Base-by-base conservation (phyloP, 2,329 filamentous ascomycete species). In the Beauveria sp. region DNA sequence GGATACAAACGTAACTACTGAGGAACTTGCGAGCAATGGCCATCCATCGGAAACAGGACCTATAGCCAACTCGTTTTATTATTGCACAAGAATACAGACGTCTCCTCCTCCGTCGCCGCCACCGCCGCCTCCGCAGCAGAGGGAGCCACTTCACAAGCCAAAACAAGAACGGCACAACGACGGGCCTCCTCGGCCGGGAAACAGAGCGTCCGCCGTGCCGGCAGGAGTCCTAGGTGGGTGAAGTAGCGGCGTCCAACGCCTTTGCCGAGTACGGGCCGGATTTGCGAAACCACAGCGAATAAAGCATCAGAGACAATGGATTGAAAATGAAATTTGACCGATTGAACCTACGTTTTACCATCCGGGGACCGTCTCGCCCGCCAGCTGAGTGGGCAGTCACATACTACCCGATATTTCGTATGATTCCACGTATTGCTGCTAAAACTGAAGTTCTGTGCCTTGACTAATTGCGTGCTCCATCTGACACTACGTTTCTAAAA, bases 181-280 rank as follows among this genome's bases (percentile, higher is more conserved):
- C n/a, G n/a, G 44, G 22, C 10, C n/a, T 51, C 47, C 24, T 58
- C 37, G 55, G 34, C 24, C 55, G 20, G 55, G 46, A 12, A 30
- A 47, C 22, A 26, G 3, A 30, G 47, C 28, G 46, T 20, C 46
- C 46, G 55, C 22, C 55, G 55, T 18, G 30, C 55, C 55, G 55
- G 46, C 12, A 57, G 44, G 44, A 44, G n/a, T n/a, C 40, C 41
- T 24, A n/a, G 53, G 40, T 34, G 40, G 18, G 53, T 40, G n/a
- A 12, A 28, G 22, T 43, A 18, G 30, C 54, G 43, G 26, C 53
- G 53, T 26, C 5, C n/a, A 50, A 22, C 55, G 55, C 47, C 55
- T 48, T 58, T 58, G 47, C 55, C 55, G 55, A 58, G 18, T 16
- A 50, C 47, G 55, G 55, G 9, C 55, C 55, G 55, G 55, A 50